Conservation (phyloP, 2,329 filamentous ascomycete species). For the Aspergillus hortae region DNA sequence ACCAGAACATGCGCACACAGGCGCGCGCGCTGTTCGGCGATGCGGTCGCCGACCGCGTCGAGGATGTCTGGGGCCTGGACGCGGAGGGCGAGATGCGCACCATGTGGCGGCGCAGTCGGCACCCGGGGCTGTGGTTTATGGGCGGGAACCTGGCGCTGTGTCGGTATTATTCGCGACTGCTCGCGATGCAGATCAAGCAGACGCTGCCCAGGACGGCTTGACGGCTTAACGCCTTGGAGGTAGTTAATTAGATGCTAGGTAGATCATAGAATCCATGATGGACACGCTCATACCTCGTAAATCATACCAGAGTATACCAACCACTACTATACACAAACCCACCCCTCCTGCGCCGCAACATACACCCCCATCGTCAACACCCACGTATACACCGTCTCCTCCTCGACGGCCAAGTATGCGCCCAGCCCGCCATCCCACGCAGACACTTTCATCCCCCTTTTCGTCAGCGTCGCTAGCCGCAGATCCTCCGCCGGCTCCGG, state of each 20-base stretch:
- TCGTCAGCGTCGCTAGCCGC: conserved; percentile 16
- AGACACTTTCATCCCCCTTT: conserved; percentile 20
- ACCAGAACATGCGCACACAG: conserved; percentile 65
- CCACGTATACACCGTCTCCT: conserved; percentile 25
- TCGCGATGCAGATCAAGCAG: conserved; percentile 50
- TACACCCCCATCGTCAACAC: conserved; percentile 30
- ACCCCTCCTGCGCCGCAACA: conserved; percentile 26
- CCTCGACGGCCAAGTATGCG: conserved; percentile 19
- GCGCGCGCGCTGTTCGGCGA: conserved; percentile 61
- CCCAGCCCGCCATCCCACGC: conserved; percentile 23
- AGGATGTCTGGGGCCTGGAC: conserved; percentile 62
- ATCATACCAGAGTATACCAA: neutral
- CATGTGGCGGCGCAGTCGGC: conserved; percentile 60
- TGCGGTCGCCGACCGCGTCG: conserved; percentile 55
- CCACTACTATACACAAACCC: conserved; percentile 13
- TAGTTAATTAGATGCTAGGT: neutral
- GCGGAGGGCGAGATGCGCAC: conserved; percentile 52
- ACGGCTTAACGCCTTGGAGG: neutral
- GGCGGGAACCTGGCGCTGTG: conserved; percentile 63
- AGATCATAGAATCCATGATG: neutral
- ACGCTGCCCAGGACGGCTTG: no score
- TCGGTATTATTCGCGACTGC: conserved; percentile 56
- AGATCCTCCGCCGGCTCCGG: neutral
- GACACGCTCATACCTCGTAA: neutral
- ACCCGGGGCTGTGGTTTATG: conserved; percentile 66